phyloP scores from a whole-genome alignment of 2,329 filamentous ascomycete species.

The Scytalidium lignicola region DNA sequence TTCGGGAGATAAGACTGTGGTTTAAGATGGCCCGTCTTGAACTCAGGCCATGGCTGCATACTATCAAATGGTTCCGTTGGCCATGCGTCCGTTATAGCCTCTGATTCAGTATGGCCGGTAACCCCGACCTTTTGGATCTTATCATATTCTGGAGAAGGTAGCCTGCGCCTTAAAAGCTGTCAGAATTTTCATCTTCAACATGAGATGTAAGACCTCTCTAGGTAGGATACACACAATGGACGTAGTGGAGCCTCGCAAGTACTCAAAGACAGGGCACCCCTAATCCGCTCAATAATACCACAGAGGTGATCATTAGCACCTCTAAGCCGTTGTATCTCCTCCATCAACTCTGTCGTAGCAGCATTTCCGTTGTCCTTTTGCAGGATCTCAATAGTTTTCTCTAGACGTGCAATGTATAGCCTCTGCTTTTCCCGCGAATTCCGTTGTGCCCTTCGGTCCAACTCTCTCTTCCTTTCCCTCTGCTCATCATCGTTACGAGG shows the following conservation, averaged over 20 bases:
- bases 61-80: neutral
- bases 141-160: neutral
- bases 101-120: neutral
- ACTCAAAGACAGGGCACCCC: neutral
- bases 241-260: neutral
- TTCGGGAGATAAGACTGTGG: neutral
- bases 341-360: conserved; percentile 13
- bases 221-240: neutral
- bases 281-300: conserved; percentile 12
- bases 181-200: no score
- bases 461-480: conserved; percentile 14
- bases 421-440: conserved; percentile 15
- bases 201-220: neutral
- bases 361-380: conserved; percentile 12
- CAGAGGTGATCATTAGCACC: conserved; percentile 11
- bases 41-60: neutral
- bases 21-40: neutral
- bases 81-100: neutral
- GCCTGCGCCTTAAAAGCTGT: neutral
- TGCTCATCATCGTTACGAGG: neutral
- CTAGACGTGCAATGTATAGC: conserved; percentile 13
- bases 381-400: conserved; percentile 14
- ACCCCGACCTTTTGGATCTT: neutral
- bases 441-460: conserved; percentile 15
- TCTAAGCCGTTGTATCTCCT: conserved; percentile 10